phyloP scores from a whole-genome alignment of 225 moss, liverwort and hornwort species.

The Physcomitrellopsis africana region DNA sequence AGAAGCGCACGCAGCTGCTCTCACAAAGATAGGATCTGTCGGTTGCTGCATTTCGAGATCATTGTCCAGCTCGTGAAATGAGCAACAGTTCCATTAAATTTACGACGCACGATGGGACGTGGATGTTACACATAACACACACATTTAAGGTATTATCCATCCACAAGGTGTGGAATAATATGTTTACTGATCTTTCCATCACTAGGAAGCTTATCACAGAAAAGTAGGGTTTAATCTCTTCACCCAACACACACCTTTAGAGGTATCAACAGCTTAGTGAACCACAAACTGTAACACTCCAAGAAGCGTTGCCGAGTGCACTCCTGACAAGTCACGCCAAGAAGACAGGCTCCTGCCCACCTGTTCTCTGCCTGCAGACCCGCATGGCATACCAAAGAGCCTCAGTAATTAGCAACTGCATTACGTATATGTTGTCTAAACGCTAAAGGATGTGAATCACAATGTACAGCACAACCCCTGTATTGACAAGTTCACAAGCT shows the following conservation, averaged over 20 bases:
- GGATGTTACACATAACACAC: neutral
- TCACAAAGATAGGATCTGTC: slow-evolving; percentile 95
- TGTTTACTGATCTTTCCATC: neutral
- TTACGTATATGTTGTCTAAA: slow-evolving; percentile 22
- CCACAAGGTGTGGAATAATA: neutral
- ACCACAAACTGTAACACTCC: slow-evolving; percentile 93
- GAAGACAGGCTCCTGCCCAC: slow-evolving; percentile 93
- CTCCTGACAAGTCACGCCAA: slow-evolving; percentile 97
- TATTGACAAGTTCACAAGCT: neutral
- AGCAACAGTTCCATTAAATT: slow-evolving; percentile 10
- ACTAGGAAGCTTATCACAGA: slow-evolving; percentile 2
- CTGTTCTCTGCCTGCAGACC: slow-evolving; percentile 89
- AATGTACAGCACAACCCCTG: neutral
- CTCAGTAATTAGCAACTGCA: slow-evolving; percentile 23
- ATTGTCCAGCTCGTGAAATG: slow-evolving; percentile 28
- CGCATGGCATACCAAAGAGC: slow-evolving; percentile 23
- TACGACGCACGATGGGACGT: neutral
- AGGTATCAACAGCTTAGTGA: slow-evolving; percentile 79
- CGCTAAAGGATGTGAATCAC: neutral
- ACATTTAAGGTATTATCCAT: neutral
- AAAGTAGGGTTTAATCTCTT: slow-evolving; percentile 2
- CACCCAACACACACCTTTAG: slow-evolving; percentile 63
- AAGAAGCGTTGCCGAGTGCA: slow-evolving; percentile 91
- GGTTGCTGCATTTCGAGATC: slow-evolving; percentile 80
- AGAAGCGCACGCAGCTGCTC: slow-evolving; percentile 97